These are phyloP conservation scores for Myriosclerotinia curreyana DNA, from an alignment of 2,329 filamentous ascomycete genomes.

Conservation along the genomic window DNA sequence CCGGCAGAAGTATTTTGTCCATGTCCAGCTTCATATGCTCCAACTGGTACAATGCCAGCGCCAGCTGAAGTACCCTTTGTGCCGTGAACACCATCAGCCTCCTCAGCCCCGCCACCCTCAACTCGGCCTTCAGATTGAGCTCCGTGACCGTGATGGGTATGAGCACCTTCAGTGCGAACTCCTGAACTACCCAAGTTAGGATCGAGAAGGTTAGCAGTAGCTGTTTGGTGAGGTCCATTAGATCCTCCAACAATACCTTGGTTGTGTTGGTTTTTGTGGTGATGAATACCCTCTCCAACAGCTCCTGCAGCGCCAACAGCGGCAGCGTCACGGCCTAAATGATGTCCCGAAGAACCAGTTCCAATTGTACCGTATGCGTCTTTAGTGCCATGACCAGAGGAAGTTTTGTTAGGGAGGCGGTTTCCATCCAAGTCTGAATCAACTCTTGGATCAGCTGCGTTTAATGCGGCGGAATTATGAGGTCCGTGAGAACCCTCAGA, in stretches of 20 bases:
- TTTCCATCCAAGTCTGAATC: constrained; percentile 29
- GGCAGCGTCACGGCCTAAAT: constrained; percentile 26
- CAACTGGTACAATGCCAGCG: constrained; percentile 16
- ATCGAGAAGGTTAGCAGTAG: constrained; percentile 36
- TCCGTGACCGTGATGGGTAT: constrained; percentile 17
- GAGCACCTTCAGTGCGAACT: constrained; percentile 26
- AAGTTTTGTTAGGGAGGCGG: constrained; percentile 22
- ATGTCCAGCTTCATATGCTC: constrained; percentile 25
- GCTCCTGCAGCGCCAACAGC: constrained; percentile 23
- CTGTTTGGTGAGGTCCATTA: constrained; percentile 31
- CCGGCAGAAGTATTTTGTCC: constrained; percentile 36
- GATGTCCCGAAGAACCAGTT: constrained; percentile 9
- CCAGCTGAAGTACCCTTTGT: constrained; percentile 24
- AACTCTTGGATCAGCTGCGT: constrained; percentile 33
- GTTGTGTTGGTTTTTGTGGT: constrained; percentile 25
- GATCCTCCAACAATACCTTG: background rate
- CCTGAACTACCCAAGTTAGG: constrained; percentile 28
- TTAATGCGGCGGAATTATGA: constrained; percentile 27
- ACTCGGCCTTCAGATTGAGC: constrained; percentile 22
- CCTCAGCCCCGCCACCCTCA: constrained; percentile 34
- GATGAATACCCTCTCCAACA: constrained; percentile 25
- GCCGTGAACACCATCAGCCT: constrained; percentile 31
- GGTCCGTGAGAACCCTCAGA: constrained; percentile 28
- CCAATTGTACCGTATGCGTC: constrained; percentile 9
- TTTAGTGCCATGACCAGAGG: constrained; percentile 4